Percentiles rank a stretch among this genome's conserved stretches.
phyloP scores from a whole-genome alignment of 2,329 filamentous ascomycete genomes.

The Orbilia blumenaviensis region DNA sequence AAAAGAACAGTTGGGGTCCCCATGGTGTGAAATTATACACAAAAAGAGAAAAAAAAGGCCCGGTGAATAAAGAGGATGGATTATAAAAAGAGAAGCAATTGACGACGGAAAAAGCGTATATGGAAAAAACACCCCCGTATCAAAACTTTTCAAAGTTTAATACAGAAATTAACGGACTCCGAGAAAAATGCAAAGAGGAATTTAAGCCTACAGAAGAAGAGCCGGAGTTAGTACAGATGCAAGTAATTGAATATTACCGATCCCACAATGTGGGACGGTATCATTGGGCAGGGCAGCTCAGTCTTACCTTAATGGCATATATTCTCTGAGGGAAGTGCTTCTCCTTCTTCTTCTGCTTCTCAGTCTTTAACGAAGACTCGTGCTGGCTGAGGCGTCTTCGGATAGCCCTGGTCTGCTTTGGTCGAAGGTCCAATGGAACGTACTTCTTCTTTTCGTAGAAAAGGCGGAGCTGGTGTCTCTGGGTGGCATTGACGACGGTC shows the following conservation, averaged over 20 bases:
- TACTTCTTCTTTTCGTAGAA: constrained; percentile 99
- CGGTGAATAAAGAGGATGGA: constrained; percentile 32
- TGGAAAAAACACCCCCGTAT: constrained; percentile 50
- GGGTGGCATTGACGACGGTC: constrained; percentile 99
- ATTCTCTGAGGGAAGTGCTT: constrained; percentile 98
- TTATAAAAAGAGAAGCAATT: constrained; percentile 43
- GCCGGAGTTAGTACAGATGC: not conserved
- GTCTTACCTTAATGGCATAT: constrained; percentile 93
- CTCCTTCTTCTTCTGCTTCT: constrained; percentile 96
- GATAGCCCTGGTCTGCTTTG: constrained; percentile 98
- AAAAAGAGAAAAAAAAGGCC: constrained; percentile 28
- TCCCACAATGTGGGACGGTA: not conserved
- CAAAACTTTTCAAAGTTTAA: constrained; percentile 53
- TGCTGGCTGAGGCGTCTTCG: constrained; percentile 91
- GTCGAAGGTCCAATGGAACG: constrained; percentile 94
- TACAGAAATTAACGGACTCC: constrained; percentile 53
- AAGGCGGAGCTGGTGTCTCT: constrained; percentile 94
- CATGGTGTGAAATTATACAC: constrained; percentile 52
- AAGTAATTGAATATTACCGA: not conserved
- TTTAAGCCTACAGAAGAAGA: constrained; percentile 43
- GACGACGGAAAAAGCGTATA: constrained; percentile 44
- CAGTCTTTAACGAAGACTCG: constrained; percentile 83
- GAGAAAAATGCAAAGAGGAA: constrained; percentile 54
- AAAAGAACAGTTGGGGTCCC: constrained; percentile 20
- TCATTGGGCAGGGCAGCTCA: not conserved